These are phyloP conservation scores for Nakaseomyces delphensis DNA, from an alignment of 1,139 yeast species.

Conservation along the genomic window DNA sequence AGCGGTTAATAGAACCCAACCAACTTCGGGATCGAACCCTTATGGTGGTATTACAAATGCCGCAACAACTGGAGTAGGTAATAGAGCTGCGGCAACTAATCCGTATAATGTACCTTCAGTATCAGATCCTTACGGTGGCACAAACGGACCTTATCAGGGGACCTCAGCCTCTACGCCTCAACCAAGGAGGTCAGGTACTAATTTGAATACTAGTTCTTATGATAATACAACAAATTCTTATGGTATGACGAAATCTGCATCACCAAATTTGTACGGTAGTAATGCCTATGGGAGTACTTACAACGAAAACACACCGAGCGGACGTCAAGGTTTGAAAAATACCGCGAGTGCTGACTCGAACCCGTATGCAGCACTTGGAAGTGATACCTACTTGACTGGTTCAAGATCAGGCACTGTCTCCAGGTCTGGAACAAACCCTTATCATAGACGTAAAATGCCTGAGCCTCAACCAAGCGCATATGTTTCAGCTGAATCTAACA, in stretches of 20 bases:
- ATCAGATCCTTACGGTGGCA: slow-evolving; percentile 8
- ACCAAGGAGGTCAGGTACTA: not conserved
- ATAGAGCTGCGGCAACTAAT: not conserved
- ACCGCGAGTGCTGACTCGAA: slow-evolving; percentile 7
- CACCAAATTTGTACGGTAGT: slow-evolving; percentile 1
- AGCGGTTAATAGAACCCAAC: slow-evolving; percentile 1
- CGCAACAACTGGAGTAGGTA: not conserved
- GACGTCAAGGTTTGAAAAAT: not conserved
- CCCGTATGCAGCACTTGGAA: slow-evolving; percentile 14
- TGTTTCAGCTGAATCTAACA: slow-evolving; percentile 6
- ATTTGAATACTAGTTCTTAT: slow-evolving; percentile 1
- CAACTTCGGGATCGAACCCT: slow-evolving; percentile 7
- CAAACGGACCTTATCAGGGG: not conserved
- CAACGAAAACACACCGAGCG: slow-evolving; percentile 1
- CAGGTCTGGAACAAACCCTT: slow-evolving; percentile 12
- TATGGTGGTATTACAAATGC: slow-evolving; percentile 3
- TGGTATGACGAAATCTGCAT: not conserved
- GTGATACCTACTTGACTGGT: slow-evolving; percentile 9
- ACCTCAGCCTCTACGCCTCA: not conserved
- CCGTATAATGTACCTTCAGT: slow-evolving; percentile 7
- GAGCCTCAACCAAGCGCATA: slow-evolving; percentile 3
- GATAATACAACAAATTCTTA: slow-evolving; percentile 1
- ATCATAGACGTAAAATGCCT: slow-evolving; percentile 9
- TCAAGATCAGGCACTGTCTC: slow-evolving; percentile 4
- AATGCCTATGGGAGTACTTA: slow-evolving; percentile 9